Conservation (phyloP, 2,329 filamentous ascomycete species). For the Xylariaceae sp. region DNA sequence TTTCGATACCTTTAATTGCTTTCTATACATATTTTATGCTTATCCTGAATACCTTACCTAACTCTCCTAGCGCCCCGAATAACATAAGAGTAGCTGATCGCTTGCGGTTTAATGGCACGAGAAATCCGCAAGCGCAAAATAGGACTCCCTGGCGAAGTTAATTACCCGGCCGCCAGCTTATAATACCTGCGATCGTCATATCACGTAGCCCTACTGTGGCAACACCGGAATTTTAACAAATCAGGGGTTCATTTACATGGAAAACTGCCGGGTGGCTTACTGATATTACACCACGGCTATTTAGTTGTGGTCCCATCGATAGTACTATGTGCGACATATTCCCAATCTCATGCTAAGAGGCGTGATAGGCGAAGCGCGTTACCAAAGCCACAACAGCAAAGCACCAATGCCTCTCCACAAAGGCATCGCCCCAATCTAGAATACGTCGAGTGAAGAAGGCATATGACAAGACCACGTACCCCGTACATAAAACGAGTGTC, state of each 20-base stretch:
- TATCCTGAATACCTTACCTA: neutral
- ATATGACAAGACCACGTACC: neutral
- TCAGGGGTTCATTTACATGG: conserved; percentile 25
- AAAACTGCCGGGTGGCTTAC: conserved; percentile 32
- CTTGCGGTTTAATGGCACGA: conserved; percentile 4
- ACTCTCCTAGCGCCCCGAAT: conserved; percentile 3
- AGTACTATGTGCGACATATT: conserved; percentile 18
- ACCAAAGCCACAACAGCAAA: neutral
- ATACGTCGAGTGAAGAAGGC: neutral
- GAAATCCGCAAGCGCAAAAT: conserved; percentile 9
- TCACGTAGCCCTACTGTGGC: conserved; percentile 22
- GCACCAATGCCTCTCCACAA: neutral
- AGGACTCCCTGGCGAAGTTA: conserved; percentile 17
- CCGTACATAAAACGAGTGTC: conserved; percentile 3
- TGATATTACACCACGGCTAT: conserved; percentile 30
- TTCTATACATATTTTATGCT: neutral
- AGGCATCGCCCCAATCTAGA: conserved; percentile 1
- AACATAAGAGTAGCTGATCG: neutral
- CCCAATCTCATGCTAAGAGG: neutral
- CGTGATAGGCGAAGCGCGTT: neutral
- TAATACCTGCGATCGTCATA: conserved; percentile 25
- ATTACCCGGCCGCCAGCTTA: conserved; percentile 32
- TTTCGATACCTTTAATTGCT: conserved; percentile 9
- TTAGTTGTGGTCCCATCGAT: conserved; percentile 17
- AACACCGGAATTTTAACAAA: conserved; percentile 23